Evolutionary conservation across 345 rosid species (phyloP).

Genomic region (Salix purpurea): DNA sequence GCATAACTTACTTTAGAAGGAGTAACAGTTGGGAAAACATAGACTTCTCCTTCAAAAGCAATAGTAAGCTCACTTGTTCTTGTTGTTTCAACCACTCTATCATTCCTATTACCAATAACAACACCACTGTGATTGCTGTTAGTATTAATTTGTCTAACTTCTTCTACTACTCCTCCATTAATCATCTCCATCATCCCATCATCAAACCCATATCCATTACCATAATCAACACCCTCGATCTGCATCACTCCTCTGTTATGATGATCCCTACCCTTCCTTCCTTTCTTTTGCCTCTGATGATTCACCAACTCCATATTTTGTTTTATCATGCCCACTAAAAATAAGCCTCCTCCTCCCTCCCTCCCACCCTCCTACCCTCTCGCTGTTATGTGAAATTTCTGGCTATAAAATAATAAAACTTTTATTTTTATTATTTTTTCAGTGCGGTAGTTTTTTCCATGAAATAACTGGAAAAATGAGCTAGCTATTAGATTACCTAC

Average conservation of each 20-base stretch:
- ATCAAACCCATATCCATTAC: conserved; percentile 2
- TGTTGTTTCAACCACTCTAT: conserved; percentile 7
- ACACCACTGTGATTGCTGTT: not conserved
- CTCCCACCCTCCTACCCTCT: not conserved
- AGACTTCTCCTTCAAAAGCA: conserved; percentile 48
- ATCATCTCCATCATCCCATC: not conserved
- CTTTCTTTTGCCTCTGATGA: conserved; percentile 1
- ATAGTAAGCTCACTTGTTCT: conserved; percentile 45
- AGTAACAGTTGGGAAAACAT: conserved; percentile 42
- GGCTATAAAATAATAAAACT: not conserved
- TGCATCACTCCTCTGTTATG: not conserved
- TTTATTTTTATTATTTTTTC: no score
- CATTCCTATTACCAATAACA: not conserved
- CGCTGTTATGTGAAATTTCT: not conserved
- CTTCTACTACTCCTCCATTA: conserved; percentile 8
- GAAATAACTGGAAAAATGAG: not conserved
- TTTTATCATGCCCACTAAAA: conserved; percentile 2
- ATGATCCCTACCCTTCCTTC: conserved; percentile 7
- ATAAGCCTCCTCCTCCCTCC: not conserved
- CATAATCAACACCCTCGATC: conserved; percentile 1
- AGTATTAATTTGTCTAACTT: not conserved
- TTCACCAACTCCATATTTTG: conserved; percentile 27
- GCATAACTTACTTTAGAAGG: conserved; percentile 29
- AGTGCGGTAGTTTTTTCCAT: no score
- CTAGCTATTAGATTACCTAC: not conserved